These are phyloP conservation scores for Penicillium soppii DNA, from an alignment of 495 filamentous ascomycete genomes.

Conservation along the genomic window DNA sequence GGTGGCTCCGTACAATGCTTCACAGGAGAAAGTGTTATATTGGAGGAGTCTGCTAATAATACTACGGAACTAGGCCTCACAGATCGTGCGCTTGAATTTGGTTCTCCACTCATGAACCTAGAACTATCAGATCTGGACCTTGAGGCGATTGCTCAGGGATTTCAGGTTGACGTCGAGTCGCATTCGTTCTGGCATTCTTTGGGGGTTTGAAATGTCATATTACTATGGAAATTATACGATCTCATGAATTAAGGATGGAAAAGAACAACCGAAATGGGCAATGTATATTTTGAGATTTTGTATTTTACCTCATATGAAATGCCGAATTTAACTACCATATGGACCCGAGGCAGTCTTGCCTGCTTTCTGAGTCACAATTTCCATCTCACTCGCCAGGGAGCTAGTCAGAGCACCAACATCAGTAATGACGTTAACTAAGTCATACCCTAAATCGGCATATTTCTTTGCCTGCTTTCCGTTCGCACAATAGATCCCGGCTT, in stretches of 20 bases:
- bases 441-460: constrained; percentile 8
- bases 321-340: constrained; percentile 5
- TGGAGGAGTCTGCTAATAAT: background rate
- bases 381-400: constrained; percentile 7
- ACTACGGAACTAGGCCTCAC: background rate
- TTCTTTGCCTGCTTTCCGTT: constrained; percentile 6
- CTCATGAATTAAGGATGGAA: background rate
- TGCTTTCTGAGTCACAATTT: constrained; percentile 3
- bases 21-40: background rate
- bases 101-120: constrained; percentile 17
- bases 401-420: constrained; percentile 8
- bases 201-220: constrained; percentile 1
- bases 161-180: constrained; percentile 24
- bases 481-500: constrained; percentile 13
- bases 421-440: constrained; percentile 9
- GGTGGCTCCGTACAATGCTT: background rate
- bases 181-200: constrained; percentile 25
- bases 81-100: constrained; percentile 8
- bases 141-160: constrained; percentile 28
- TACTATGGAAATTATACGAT: background rate
- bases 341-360: constrained; percentile 6
- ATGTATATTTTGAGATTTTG: background rate
- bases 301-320: background rate
- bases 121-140: constrained; percentile 29
- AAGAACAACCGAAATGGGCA: background rate